Conservation (phyloP, 2,329 filamentous ascomycete species). For the Aspergillus sp. region DNA sequence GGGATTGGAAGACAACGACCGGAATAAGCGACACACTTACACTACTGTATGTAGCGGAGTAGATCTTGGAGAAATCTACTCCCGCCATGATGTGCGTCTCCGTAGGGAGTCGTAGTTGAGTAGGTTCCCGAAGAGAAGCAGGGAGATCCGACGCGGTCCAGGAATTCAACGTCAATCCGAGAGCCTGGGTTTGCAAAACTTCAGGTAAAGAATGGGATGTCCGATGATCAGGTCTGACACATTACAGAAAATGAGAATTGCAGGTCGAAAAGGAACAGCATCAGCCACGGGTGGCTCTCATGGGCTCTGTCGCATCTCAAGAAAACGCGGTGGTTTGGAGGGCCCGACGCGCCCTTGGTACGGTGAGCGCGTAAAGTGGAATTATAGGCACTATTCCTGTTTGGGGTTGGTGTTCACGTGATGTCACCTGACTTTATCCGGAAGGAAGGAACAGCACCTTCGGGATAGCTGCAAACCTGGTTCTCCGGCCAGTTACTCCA, state of each 20-base stretch:
- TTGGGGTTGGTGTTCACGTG: constrained; percentile 22
- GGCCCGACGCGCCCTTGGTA: constrained; percentile 24
- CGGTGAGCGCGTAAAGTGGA: constrained; percentile 39
- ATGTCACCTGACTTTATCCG: constrained; percentile 21
- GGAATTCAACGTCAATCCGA: constrained; percentile 9
- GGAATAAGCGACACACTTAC: constrained; percentile 36
- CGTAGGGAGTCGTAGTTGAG: constrained; percentile 18
- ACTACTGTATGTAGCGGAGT: constrained; percentile 65
- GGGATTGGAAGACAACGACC: background rate
- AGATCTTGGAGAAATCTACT: constrained; percentile 49
- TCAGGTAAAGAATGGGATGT: constrained; percentile 8
- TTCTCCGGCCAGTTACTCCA: constrained; percentile 17
- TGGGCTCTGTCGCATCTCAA: constrained; percentile 23
- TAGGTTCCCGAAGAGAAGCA: constrained; percentile 21
- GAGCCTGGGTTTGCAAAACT: constrained; percentile 7
- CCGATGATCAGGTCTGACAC: background rate
- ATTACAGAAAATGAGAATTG: constrained; percentile 15
- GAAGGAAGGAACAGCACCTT: constrained; percentile 23
- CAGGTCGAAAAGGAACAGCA: constrained; percentile 10
- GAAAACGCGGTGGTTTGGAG: constrained; percentile 25
- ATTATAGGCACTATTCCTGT: constrained; percentile 23
- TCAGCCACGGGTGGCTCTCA: constrained; percentile 32
- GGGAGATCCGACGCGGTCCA: constrained; percentile 12
- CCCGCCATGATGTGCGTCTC: constrained; percentile 31
- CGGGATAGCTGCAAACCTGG: constrained; percentile 27